These are phyloP conservation scores for Malassezia equina DNA, from an alignment of 1,284 basidiomycete genomes.

Conservation along the genomic window DNA sequence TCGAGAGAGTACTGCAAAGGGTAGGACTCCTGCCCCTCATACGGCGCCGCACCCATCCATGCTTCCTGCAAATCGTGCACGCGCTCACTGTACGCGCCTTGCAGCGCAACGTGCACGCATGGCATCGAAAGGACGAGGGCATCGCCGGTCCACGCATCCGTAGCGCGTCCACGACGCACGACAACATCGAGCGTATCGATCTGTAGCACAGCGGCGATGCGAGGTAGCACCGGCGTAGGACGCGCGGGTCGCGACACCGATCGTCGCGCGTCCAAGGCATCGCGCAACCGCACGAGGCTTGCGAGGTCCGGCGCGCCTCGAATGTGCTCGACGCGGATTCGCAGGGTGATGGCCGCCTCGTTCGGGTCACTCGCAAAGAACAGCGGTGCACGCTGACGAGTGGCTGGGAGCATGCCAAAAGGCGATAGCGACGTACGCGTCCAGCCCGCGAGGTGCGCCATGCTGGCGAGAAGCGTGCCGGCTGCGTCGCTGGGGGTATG, in stretches of 20 bases:
- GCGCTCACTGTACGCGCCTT: slow-evolving; percentile 10
- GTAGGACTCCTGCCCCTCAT: not conserved
- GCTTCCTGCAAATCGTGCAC: not conserved
- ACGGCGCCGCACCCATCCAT: not conserved
- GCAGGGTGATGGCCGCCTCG: slow-evolving; percentile 27
- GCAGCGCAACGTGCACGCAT: not conserved
- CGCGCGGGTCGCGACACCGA: not conserved
- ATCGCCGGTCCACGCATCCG: not conserved
- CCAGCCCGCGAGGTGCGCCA: slow-evolving; percentile 19
- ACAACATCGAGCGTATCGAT: slow-evolving; percentile 9
- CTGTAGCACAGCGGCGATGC: slow-evolving; percentile 15
- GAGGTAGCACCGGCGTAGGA: not conserved
- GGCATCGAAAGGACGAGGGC: slow-evolving; percentile 4
- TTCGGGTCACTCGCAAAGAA: slow-evolving; percentile 36
- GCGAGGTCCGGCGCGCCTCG: slow-evolving; percentile 19
- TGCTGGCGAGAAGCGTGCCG: slow-evolving; percentile 13
- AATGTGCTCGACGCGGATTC: slow-evolving; percentile 23
- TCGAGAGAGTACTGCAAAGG: slow-evolving; percentile 9
- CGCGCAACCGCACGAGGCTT: slow-evolving; percentile 13
- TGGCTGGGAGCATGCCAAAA: slow-evolving; percentile 29
- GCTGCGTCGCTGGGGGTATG: not conserved
- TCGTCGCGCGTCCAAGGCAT: slow-evolving; percentile 9
- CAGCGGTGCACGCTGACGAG: slow-evolving; percentile 7
- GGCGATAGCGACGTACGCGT: slow-evolving; percentile 34
- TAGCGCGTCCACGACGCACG: not conserved